A percentile compares a stretch with the other conserved stretches of the same genome.
These are phyloP conservation scores for Oxytropis ochrocephala DNA, from an alignment of 306 rosid species.

Conservation along the genomic window DNA sequence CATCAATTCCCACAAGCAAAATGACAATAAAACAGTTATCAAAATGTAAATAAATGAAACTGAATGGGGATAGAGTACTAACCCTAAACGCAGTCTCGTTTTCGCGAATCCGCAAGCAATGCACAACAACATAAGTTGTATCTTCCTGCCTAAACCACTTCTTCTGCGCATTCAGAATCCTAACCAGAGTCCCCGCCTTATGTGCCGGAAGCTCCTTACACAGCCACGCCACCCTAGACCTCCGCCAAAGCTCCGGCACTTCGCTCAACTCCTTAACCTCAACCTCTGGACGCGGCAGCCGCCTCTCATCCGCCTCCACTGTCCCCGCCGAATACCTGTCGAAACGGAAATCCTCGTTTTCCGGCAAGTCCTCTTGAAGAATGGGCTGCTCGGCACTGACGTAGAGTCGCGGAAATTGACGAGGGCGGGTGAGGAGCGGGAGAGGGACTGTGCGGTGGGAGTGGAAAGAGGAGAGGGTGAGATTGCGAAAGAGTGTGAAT, in stretches of 20 bases:
- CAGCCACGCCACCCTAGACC: slow-evolving; percentile 45
- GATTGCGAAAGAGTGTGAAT: slow-evolving; percentile 11
- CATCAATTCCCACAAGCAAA: neutral
- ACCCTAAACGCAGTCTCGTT: slow-evolving; percentile 70
- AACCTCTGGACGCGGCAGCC: slow-evolving; percentile 22
- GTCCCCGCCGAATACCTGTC: neutral
- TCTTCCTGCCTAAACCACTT: slow-evolving; percentile 75
- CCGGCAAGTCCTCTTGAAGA: neutral
- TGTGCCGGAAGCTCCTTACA: slow-evolving; percentile 41
- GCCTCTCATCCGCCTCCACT: slow-evolving; percentile 8
- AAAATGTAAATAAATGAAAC: neutral
- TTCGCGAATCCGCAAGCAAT: slow-evolving; percentile 84
- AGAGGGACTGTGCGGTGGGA: neutral
- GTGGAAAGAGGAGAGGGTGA: neutral
- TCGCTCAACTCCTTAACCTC: slow-evolving; percentile 36
- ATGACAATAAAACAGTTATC: neutral
- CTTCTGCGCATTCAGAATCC: slow-evolving; percentile 71
- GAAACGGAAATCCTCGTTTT: slow-evolving; percentile 5
- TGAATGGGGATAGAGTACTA: neutral
- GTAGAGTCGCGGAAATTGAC: neutral
- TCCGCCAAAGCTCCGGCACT: slow-evolving; percentile 44
- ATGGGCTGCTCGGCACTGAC: neutral
- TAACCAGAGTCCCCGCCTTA: slow-evolving; percentile 29
- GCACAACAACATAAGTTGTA: slow-evolving; percentile 58
- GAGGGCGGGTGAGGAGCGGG: neutral